Evolutionary conservation across 352 stramenopile genomes (phyloP).

Genomic region (Lagenidium sp.): DNA sequence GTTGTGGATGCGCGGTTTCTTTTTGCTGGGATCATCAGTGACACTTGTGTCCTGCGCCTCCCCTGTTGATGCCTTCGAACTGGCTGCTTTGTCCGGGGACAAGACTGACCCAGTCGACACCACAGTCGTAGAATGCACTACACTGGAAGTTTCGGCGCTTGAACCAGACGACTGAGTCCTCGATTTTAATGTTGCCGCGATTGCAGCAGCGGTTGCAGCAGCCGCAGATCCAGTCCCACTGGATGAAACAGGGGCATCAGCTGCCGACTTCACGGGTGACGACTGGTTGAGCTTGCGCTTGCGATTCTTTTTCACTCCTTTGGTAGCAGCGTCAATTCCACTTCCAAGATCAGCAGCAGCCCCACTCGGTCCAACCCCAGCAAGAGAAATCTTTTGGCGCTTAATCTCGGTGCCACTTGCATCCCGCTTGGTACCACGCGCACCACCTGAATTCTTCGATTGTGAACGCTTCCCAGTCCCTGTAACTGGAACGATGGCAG

Average conservation of each 20-base stretch:
- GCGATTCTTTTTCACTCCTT: constrained; percentile 25
- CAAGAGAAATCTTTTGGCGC: constrained; percentile 6
- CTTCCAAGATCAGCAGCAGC: too few species aligned
- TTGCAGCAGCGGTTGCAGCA: constrained; percentile 1
- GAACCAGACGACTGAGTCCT: neutral
- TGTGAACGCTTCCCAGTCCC: constrained; percentile 16
- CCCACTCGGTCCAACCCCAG: too few species aligned
- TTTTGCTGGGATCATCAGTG: constrained; percentile 90
- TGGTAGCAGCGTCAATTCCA: constrained; percentile 13
- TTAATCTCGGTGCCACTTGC: constrained; percentile 17
- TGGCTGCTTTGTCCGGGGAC: constrained; percentile 1
- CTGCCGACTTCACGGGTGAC: constrained; percentile 15
- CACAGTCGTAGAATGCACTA: too few species aligned
- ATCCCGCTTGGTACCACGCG: constrained; percentile 20
- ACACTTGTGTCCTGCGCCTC: too few species aligned
- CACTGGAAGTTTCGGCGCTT: constrained; percentile 2
- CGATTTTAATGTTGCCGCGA: neutral
- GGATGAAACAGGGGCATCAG: neutral
- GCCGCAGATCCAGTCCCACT: neutral
- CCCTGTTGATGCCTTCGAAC: neutral
- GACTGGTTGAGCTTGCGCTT: constrained; percentile 62
- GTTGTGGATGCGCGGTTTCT: constrained; percentile 83
- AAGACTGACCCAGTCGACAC: too few species aligned
- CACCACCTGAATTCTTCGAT: neutral
- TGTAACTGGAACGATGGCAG: constrained; percentile 9